Base-by-base conservation (phyloP, 768 basidiomycete species). In the Suillus hirtellus region DNA sequence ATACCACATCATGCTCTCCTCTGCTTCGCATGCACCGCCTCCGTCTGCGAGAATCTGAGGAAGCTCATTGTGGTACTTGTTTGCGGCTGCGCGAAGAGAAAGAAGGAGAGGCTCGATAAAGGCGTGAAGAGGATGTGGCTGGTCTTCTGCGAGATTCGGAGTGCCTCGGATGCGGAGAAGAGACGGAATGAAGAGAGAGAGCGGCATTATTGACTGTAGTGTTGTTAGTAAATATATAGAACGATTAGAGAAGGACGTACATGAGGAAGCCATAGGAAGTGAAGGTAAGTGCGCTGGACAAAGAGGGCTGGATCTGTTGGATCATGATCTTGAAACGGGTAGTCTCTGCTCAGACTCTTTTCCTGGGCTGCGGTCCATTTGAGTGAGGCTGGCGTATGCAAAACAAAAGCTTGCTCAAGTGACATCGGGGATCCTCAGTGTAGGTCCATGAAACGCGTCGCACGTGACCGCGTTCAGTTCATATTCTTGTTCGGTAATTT, bases 1-100 rank as follows among this genome's bases (percentile, higher is more conserved):
- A 63, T 84, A 92, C 89, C 89, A 92, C 86, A 91, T 89, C 81
- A 89, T 86, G 0, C 79, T 81, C 63, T 91, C 90, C 65, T 92
- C 90, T 40, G 82, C 76, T 65, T 86, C 86, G 1, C 84, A 88
- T 2, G 80, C 84, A 1, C 86, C 88, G 11, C 84, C 86, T 0
- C 82, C 84, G 50, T 86, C 81, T 0, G 74, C 73, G 4, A 93
- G 80, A 10, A 91, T 82, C 62, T 81, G 79, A 0, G 85, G 80
- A 0, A 93, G 80, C 17, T 88, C 86, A 1, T 76, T 73, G 66
- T 86, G 84, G 65, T 90, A 92, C 72, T 92, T 92, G 35, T 81
- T 78, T 3, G 81, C 72, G 3, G 81, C 76, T 1, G 80, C 65
- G 3, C 86, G 84, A 7, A 86, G 77, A 0, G 87, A 87, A 44